These are phyloP conservation scores for Hsuehochloa calcarea DNA, from an alignment of 176 grass and related monocot species.

Conservation along the genomic window DNA sequence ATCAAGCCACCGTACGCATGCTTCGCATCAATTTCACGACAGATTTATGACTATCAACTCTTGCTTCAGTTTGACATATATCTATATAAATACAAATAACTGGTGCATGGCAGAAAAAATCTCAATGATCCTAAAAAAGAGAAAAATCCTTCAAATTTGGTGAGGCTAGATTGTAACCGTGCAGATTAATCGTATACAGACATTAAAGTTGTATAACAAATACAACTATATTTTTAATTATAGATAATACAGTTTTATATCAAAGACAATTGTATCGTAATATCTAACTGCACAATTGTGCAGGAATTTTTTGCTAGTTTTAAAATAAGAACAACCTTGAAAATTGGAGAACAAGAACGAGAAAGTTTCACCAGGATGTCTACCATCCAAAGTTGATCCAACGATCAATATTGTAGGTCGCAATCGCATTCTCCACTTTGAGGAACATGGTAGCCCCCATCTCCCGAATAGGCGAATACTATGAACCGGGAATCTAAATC, in stretches of 20 bases:
- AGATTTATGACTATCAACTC: not conserved
- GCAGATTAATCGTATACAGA: too few species aligned
- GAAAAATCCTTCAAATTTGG: too few species aligned
- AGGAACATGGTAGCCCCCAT: not conserved
- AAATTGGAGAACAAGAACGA: not conserved
- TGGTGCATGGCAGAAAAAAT: too few species aligned
- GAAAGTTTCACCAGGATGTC: not conserved
- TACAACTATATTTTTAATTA: too few species aligned
- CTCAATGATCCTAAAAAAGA: too few species aligned
- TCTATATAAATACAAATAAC: too few species aligned
- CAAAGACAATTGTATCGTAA: too few species aligned
- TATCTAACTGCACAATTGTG: too few species aligned
- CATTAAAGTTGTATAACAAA: too few species aligned
- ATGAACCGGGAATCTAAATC: not conserved
- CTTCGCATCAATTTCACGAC: slow-evolving; percentile 4
- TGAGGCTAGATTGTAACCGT: too few species aligned
- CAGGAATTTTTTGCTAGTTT: not conserved
- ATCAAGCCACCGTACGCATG: slow-evolving; percentile 28
- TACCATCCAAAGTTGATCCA: not conserved
- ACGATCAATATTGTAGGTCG: not conserved
- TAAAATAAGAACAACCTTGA: not conserved
- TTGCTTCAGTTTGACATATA: not conserved
- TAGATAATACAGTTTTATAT: too few species aligned
- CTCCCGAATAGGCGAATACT: not conserved
- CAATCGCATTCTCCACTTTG: not conserved